A percentile compares a stretch with the other conserved stretches of the same genome.
Evolutionary conservation across 2,329 filamentous ascomycete species (phyloP).

Genomic region (Monilinia aucupariae): DNA sequence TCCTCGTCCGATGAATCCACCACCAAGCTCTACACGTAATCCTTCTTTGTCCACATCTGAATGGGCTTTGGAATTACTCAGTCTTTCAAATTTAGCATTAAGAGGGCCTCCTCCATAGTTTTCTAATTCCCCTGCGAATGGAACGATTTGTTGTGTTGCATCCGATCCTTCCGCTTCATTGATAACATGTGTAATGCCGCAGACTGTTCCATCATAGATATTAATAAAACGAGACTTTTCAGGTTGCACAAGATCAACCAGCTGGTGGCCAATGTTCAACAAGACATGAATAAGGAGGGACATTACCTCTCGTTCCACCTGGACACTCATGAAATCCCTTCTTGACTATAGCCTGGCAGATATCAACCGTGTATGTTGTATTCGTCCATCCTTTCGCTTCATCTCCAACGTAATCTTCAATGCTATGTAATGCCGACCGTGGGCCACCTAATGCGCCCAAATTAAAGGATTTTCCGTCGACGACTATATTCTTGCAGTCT

Average conservation of each 20-base stretch:
- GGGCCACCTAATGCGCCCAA: conserved; percentile 59
- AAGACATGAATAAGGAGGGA: conserved; percentile 2
- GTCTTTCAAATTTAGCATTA: conserved; percentile 59
- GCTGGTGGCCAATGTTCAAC: not conserved
- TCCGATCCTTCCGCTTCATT: conserved; percentile 45
- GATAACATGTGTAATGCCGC: conserved; percentile 62
- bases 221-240: conserved; percentile 16
- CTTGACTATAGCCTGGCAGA: conserved; percentile 63
- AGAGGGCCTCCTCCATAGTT: conserved; percentile 53
- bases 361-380: conserved; percentile 75
- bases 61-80: conserved; percentile 60
- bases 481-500: conserved; percentile 56
- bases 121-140: conserved; percentile 68
- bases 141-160: conserved; percentile 52
- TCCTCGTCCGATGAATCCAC: conserved; percentile 50
- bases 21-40: conserved; percentile 60
- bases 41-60: conserved; percentile 66
- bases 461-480: conserved; percentile 58
- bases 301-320: conserved; percentile 60
- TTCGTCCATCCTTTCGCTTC: conserved; percentile 54
- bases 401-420: conserved; percentile 39
- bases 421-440: conserved; percentile 59
- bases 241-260: conserved; percentile 12
- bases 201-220: conserved; percentile 48
- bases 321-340: conserved; percentile 54